Evolutionary conservation across 345 rosid genomes (phyloP).

Genomic region (Litchi chinensis): DNA sequence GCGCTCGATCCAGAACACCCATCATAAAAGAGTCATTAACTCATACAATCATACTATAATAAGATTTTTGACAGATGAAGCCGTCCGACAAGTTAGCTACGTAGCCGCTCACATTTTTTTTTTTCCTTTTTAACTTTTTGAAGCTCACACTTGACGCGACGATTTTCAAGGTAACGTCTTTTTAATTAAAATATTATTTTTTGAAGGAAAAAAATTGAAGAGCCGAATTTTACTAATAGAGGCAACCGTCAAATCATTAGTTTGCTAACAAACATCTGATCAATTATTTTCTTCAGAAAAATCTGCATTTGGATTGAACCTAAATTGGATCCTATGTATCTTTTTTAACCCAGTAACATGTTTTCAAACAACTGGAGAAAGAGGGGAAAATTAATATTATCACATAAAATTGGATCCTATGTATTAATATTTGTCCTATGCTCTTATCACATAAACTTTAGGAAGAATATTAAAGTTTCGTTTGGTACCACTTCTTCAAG

Average conservation of each 20-base stretch:
- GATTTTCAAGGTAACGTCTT: neutral
- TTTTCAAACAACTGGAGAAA: no score
- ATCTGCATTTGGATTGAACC: no score
- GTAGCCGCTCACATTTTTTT: neutral
- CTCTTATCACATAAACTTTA: no score
- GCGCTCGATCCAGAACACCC: slow-evolving; percentile 2
- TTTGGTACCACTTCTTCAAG: no score
- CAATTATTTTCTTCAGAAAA: neutral
- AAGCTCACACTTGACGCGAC: neutral
- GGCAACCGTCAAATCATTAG: neutral
- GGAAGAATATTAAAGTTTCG: no score
- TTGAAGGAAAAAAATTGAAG: neutral
- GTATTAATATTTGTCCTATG: no score
- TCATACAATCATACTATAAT: neutral
- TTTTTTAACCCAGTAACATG: no score
- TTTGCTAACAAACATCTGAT: neutral
- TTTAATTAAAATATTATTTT: neutral
- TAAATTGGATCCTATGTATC: no score
- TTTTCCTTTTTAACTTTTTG: no score
- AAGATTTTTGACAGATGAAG: neutral
- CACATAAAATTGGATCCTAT: no score
- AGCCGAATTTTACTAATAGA: neutral
- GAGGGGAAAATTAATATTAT: no score
- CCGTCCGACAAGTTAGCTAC: neutral
- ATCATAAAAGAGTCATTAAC: no score